Conservation (phyloP, 306 rosid species). For the Psophocarpus tetragonolobus region DNA sequence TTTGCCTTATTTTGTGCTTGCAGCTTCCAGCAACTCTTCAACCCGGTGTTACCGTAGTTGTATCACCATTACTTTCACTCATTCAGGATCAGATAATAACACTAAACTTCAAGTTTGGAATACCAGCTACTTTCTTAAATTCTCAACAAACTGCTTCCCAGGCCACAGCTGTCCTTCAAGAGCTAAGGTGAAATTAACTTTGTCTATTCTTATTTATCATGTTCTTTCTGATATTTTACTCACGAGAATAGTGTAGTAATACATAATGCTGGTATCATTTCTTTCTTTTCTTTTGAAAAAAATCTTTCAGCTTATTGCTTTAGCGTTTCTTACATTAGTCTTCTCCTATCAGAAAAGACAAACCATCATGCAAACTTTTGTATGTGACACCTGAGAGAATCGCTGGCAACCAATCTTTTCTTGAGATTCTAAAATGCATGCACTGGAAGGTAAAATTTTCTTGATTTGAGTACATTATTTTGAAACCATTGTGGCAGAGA, state of each 20-base stretch:
- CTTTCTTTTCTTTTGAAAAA: background rate
- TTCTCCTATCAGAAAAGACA: constrained; percentile 70
- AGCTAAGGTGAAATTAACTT: constrained; percentile 75
- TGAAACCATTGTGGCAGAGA: constrained; percentile 4
- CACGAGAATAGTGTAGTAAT: constrained; percentile 3
- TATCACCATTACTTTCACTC: constrained; percentile 95
- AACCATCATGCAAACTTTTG: constrained; percentile 95
- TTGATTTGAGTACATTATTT: constrained; percentile 24
- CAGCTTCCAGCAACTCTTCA: constrained; percentile 97
- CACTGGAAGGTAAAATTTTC: constrained; percentile 63
- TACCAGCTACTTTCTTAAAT: constrained; percentile 90
- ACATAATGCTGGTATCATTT: background rate
- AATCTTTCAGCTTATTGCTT: background rate
- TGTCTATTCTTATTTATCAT: constrained; percentile 17
- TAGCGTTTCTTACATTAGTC: constrained; percentile 12
- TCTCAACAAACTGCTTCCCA: constrained; percentile 90
- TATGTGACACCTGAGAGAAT: constrained; percentile 98
- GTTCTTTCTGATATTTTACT: constrained; percentile 18
- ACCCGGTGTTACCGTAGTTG: constrained; percentile 80
- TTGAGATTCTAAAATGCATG: constrained; percentile 72
- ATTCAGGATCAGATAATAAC: constrained; percentile 96
- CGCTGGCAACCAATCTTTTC: constrained; percentile 71
- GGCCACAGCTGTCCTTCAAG: constrained; percentile 83
- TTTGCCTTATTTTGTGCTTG: constrained; percentile 35
- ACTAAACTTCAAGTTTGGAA: constrained; percentile 81